A percentile compares a stretch with the other conserved stretches of the same genome.
These are phyloP conservation scores for Zopfochytrium polystomum DNA, from an alignment of 371 early-diverging fungal species.

Conservation along the genomic window DNA sequence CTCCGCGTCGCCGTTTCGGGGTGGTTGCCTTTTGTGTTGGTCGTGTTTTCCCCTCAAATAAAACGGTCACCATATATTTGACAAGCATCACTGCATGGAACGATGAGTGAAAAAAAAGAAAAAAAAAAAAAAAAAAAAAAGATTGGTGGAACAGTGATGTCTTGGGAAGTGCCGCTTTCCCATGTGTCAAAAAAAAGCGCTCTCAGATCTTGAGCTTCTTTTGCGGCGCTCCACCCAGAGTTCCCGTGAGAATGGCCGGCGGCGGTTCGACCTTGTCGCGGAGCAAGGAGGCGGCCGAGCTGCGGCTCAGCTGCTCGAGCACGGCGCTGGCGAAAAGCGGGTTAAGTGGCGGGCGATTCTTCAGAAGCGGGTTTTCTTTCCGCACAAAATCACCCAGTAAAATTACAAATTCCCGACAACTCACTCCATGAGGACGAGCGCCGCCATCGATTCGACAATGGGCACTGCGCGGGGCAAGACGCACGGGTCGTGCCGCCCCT, in stretches of 20 bases:
- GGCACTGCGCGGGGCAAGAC: constrained; percentile 94
- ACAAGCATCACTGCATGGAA: no score
- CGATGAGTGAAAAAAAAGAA: no score
- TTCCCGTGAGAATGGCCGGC: constrained; percentile 10
- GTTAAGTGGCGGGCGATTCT: not conserved
- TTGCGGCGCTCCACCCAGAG: no score
- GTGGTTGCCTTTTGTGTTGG: no score
- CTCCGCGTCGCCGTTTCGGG: no score
- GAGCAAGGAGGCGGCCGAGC: constrained; percentile 5
- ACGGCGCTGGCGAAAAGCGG: constrained; percentile 4
- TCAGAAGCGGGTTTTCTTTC: not conserved
- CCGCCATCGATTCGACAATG: constrained; percentile 96
- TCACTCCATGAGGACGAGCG: constrained; percentile 87
- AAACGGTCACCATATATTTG: no score
- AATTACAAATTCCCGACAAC: constrained; percentile 5
- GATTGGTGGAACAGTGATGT: no score
- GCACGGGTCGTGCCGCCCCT: constrained; percentile 96
- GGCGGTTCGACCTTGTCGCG: constrained; percentile 4
- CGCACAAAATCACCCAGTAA: not conserved
- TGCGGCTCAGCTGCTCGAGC: constrained; percentile 15
- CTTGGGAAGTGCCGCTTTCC: no score
- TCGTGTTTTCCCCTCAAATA: no score
- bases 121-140: no score
- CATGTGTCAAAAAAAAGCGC: no score
- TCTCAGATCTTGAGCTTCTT: no score